Evolutionary conservation across 2,329 filamentous ascomycete species (phyloP).

Genomic region (Triangularia setosa): DNA sequence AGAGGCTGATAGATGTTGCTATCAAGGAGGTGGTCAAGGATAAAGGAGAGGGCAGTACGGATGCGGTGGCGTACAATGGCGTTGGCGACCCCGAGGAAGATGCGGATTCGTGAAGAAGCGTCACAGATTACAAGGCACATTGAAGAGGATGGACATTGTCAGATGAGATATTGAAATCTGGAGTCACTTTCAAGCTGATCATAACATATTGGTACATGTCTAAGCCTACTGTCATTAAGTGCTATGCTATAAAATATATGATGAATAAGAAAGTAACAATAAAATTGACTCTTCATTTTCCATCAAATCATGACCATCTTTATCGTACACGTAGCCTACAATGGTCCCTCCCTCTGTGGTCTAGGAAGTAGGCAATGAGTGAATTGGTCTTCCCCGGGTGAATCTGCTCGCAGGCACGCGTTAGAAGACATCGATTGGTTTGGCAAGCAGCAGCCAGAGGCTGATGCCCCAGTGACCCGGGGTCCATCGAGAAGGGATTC

Average conservation of each 20-base stretch:
- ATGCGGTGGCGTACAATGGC: constrained; percentile 24
- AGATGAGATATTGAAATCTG: not conserved
- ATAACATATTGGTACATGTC: not conserved
- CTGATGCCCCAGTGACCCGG: too few relatives aligned
- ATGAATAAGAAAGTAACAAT: not conserved
- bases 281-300: too few relatives aligned
- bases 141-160: too few relatives aligned
- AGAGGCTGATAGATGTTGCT: constrained; percentile 10
- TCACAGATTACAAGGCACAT: not conserved
- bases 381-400: too few relatives aligned
- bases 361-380: too few relatives aligned
- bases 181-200: too few relatives aligned
- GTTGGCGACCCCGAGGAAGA: not conserved
- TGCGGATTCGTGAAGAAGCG: not conserved
- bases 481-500: too few relatives aligned
- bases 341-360: not conserved
- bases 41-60: constrained; percentile 15
- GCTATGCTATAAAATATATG: not conserved
- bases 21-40: constrained; percentile 12
- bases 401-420: too few relatives aligned
- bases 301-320: not conserved
- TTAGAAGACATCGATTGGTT: too few relatives aligned
- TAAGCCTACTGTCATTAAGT: too few relatives aligned
- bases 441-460: too few relatives aligned
- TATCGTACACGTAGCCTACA: too few relatives aligned